Evolutionary conservation across 106 monocot genomes (phyloP).

Genomic region (Dioscorea alata): DNA sequence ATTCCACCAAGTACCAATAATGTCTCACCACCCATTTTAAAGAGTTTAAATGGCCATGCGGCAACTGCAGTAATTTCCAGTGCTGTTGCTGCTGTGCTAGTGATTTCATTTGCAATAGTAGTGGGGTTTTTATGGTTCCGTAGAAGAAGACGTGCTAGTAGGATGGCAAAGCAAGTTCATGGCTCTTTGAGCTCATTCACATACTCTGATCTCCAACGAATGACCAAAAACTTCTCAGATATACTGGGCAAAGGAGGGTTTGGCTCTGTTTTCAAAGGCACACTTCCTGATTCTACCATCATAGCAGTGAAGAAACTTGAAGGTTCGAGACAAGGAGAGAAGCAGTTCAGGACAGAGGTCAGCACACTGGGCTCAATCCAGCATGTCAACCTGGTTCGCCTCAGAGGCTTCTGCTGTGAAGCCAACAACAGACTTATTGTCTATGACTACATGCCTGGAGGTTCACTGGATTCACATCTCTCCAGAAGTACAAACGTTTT

Average conservation of each 20-base stretch:
- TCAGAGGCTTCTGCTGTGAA: conserved; percentile 13
- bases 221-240: conserved; percentile 38
- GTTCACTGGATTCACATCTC: conserved; percentile 19
- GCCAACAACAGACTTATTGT: conserved; percentile 20
- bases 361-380: conserved; percentile 26
- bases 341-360: conserved; percentile 35
- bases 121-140: too few species aligned
- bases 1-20: neutral
- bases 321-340: conserved; percentile 30
- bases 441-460: conserved; percentile 23
- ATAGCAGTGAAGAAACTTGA: too few species aligned
- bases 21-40: too few species aligned
- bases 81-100: too few species aligned
- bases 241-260: conserved; percentile 32
- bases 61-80: too few species aligned
- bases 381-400: conserved; percentile 29
- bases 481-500: neutral
- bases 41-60: too few species aligned
- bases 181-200: conserved; percentile 16
- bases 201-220: conserved; percentile 3
- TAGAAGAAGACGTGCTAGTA: neutral
- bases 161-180: conserved; percentile 5
- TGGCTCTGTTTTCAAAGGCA: conserved; percentile 32
- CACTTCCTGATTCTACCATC: conserved; percentile 17
- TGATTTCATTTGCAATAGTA: too few species aligned